Evolutionary conservation across 2,329 filamentous ascomycete species (phyloP).

Genomic region (Beauveria sp.): DNA sequence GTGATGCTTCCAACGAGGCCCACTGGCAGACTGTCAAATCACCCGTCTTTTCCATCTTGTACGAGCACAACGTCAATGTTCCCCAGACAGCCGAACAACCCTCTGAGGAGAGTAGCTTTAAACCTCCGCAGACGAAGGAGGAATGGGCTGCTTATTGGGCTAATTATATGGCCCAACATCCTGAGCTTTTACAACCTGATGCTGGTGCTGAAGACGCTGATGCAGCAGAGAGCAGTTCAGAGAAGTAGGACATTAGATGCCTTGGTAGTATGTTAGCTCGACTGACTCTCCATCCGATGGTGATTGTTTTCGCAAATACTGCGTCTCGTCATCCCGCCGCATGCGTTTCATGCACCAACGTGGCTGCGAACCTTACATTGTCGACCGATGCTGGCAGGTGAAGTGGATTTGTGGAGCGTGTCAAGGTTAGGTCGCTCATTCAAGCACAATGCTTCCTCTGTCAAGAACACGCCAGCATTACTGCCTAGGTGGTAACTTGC

Average conservation of each 20-base stretch:
- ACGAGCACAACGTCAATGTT: not conserved
- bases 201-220: not conserved
- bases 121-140: not conserved
- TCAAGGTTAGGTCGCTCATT: too few species aligned
- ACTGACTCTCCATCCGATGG: not conserved
- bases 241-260: not conserved
- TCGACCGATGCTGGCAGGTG: too few species aligned
- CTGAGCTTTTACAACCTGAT: not conserved
- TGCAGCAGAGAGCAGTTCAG: not conserved
- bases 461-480: too few species aligned
- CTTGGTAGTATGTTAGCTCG: not conserved
- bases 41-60: not conserved
- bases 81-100: not conserved
- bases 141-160: not conserved
- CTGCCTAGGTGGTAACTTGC: too few species aligned
- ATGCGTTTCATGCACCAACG: too few species aligned
- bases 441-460: too few species aligned
- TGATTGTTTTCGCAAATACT: not conserved
- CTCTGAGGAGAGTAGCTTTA: not conserved
- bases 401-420: too few species aligned
- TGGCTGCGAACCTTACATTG: too few species aligned
- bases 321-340: too few species aligned
- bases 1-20: not conserved
- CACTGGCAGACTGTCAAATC: not conserved
- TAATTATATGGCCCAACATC: not conserved